phyloP scores from a whole-genome alignment of 164 flowering plant species.

The Berberis thunbergii region DNA sequence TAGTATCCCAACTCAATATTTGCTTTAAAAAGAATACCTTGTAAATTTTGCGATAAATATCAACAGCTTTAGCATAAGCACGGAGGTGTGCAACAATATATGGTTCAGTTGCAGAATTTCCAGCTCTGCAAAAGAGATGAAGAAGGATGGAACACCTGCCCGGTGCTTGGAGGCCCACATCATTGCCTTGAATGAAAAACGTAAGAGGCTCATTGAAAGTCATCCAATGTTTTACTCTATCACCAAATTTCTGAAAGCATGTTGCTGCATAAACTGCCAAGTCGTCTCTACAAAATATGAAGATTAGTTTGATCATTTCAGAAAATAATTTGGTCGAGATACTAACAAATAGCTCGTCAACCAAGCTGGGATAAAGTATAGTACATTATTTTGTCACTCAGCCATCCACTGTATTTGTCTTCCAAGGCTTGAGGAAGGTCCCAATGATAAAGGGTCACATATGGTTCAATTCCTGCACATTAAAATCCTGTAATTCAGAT shows the following conservation, averaged over 20 bases:
- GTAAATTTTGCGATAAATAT: constrained; percentile 63
- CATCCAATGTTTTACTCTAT: constrained; percentile 90
- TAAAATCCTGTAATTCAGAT: neutral
- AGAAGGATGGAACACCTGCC: constrained; percentile 73
- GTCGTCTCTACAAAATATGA: constrained; percentile 73
- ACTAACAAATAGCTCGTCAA: neutral
- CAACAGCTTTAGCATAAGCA: constrained; percentile 50
- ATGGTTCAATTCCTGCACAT: constrained; percentile 76
- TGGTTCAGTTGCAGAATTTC: constrained; percentile 87
- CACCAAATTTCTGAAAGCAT: constrained; percentile 78
- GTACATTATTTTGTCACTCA: constrained; percentile 57
- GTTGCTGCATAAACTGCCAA: constrained; percentile 68
- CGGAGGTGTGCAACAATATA: constrained; percentile 79
- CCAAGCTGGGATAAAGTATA: neutral
- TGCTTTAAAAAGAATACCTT: constrained; percentile 31
- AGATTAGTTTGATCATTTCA: neutral
- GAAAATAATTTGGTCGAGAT: neutral
- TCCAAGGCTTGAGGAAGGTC: constrained; percentile 84
- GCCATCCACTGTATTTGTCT: constrained; percentile 79
- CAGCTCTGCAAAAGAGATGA: constrained; percentile 51
- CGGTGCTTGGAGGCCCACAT: constrained; percentile 79
- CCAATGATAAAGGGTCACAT: constrained; percentile 88
- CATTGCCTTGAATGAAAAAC: constrained; percentile 66
- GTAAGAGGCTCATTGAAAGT: constrained; percentile 94
- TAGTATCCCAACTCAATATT: no score